Conservation (phyloP, 164 flowering plant species). For the Vitis cinerea region DNA sequence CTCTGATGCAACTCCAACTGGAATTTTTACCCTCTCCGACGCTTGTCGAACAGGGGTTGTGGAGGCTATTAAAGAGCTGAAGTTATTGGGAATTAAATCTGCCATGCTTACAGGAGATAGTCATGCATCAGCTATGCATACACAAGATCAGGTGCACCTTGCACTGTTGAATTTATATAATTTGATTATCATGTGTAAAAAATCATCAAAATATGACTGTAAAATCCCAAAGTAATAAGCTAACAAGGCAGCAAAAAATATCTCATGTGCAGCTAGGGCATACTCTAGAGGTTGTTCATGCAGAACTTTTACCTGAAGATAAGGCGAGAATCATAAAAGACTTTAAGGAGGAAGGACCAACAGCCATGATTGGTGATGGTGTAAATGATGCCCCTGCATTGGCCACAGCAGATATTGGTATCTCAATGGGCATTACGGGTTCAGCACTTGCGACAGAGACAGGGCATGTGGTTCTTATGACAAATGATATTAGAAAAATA, state of each 20-base stretch:
- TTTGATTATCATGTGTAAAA: background rate
- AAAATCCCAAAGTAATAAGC: background rate
- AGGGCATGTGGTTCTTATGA: slow-evolving; percentile 79
- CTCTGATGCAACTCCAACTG: slow-evolving; percentile 33
- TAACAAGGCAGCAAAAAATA: background rate
- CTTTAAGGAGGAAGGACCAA: slow-evolving; percentile 54
- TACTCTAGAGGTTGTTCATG: slow-evolving; percentile 61
- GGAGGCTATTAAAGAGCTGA: slow-evolving; percentile 67
- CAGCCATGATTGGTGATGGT: slow-evolving; percentile 93
- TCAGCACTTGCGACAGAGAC: slow-evolving; percentile 90
- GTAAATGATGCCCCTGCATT: slow-evolving; percentile 92
- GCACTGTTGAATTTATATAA: background rate
- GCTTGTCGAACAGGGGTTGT: slow-evolving; percentile 66
- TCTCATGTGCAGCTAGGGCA: slow-evolving; percentile 53
- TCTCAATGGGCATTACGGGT: slow-evolving; percentile 95
- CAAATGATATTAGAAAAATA: slow-evolving; percentile 75
- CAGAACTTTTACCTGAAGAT: slow-evolving; percentile 87
- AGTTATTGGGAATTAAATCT: slow-evolving; percentile 61
- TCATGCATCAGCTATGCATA: slow-evolving; percentile 63
- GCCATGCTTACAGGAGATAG: slow-evolving; percentile 93
- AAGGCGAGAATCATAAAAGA: slow-evolving; percentile 59
- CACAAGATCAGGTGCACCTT: slow-evolving; percentile 63
- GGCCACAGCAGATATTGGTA: slow-evolving; percentile 86
- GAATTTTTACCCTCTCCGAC: slow-evolving; percentile 71
- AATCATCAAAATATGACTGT: background rate